Percentiles rank a stretch among this genome's conserved stretches.
Evolutionary conservation across 257 asterid genomes (phyloP).

Genomic region (Euphrasia confusa): DNA sequence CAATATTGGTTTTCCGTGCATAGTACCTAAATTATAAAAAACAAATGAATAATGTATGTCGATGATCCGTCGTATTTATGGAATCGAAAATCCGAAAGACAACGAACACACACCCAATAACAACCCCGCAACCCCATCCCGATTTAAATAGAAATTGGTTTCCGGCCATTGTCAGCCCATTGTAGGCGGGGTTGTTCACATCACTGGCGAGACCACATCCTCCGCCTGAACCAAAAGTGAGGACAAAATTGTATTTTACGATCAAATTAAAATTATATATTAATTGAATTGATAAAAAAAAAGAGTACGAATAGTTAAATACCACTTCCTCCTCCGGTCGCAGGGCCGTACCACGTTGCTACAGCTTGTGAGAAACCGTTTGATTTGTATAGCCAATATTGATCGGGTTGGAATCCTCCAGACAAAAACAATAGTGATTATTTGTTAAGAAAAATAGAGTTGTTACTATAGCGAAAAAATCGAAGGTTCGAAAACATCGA

Average conservation of each 20-base stretch:
- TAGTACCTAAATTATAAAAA: conserved; percentile 15
- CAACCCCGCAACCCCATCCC: not conserved
- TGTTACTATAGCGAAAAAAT: not conserved
- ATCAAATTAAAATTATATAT: not conserved
- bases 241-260: not conserved
- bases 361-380: not conserved
- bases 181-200: not conserved
- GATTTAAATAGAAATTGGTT: not conserved
- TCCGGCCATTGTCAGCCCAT: not conserved
- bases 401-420: not conserved
- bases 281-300: too few relatives aligned
- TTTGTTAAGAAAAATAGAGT: not conserved
- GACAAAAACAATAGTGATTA: not conserved
- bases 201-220: not conserved
- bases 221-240: not conserved
- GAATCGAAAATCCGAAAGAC: not conserved
- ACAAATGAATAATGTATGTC: too few relatives aligned
- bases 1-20: conserved; percentile 25
- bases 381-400: not conserved
- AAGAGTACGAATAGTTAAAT: too few relatives aligned
- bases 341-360: not conserved
- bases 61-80: too few relatives aligned
- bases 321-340: not conserved
- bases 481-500: not conserved
- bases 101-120: not conserved